Evolutionary conservation across 305 asterid genomes (phyloP), one percentile per base, ranked within the genome.

Genomic region (Fraxinus velutina): DNA sequence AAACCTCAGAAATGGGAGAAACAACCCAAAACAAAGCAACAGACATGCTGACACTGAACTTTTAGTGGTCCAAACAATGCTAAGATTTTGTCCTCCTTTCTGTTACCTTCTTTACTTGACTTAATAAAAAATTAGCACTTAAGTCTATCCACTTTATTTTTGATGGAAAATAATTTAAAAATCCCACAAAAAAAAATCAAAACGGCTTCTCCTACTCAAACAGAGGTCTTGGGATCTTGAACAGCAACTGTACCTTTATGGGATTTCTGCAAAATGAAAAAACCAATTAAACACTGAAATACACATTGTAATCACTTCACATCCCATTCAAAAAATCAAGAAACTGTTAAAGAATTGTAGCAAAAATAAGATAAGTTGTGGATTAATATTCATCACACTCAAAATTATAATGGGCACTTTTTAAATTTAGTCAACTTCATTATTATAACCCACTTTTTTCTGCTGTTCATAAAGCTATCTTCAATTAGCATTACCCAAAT

Each of bases 11-110:
- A 50, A 84, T 79, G 9, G 97, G 96, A 79, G 91, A 90, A 84
- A 95, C 90, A 50, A 91, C 92, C 97, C 97, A 89, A 73, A 89
- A 37, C 89, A 91, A 80, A 82, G 97, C 90, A 86, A 85, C 92
- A 87, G 97, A 88, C 99, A 95, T 95, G 78, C 79, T 90, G 79
- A 85, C 64, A 3, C 44, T 74, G 55, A 44, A 76, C 22, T 57
- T 29, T 79, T 13, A 60, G 78, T 32, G 79, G 83, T 24, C 78
- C 77, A 84, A 68, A 82, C 84, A 80, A 80, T 83, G 74, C 83
- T 78, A 76, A 60, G 84, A 82, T 21, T 81, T 75, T 85, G 81
- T 85, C 83, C 74, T 81, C 39, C 22, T 71, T 71, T 71, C 44
- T 32, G 42, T 71, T 71, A 32, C 5, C 75, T 71, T 71, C 75